Base-by-base conservation (phyloP, 805 yeast species). In the Wickerhamomyces strasburgensis region DNA sequence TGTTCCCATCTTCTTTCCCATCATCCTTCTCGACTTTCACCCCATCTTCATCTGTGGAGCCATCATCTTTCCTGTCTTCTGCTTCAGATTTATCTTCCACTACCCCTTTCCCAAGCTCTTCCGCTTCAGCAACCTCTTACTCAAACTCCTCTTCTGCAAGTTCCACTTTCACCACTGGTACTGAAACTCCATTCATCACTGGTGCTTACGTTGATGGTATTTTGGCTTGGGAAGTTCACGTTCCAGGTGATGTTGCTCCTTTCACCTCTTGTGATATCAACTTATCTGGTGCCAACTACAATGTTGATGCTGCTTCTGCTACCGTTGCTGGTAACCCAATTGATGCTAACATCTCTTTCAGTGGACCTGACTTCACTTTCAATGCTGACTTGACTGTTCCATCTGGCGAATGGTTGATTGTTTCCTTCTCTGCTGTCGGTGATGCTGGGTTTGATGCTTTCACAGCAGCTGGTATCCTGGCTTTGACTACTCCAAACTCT, bases 31-130 rank as follows among this genome's bases (percentile, higher is more conserved):
- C 14, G 14, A n/a, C 29, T 8, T 11, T 27, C 29, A 27, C 14
- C 9, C 9, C 8, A 23, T 11, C 11, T 11, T 23, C 8, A 23
- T 23, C 25, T n/a, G n/a, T n/a, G n/a, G n/a, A 23, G 11, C n/a
- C n/a, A n/a, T n/a, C n/a, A n/a, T n/a, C n/a, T n/a, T n/a, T n/a
- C n/a, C n/a, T n/a, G n/a, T n/a, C n/a, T n/a, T n/a, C n/a, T n/a
- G n/a, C n/a, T 32, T 41, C 46, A 6, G 28, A 19, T 4, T 34
- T 47, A 4, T 29, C 39, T 8, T 31, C 38, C 11, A 43, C 48
- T 6, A 34, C 37, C 33, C 39, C 47, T 13, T 38, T n/a, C n/a
- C n/a, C 46, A 6, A 13, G 39, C 10, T 23, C 35, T 8, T 37
- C 46, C 6, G 25, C 47, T 4, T 17, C 40, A 10, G 29, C 45